Conservation (phyloP, 2,329 filamentous ascomycete species). For the Thelonectria rubi region DNA sequence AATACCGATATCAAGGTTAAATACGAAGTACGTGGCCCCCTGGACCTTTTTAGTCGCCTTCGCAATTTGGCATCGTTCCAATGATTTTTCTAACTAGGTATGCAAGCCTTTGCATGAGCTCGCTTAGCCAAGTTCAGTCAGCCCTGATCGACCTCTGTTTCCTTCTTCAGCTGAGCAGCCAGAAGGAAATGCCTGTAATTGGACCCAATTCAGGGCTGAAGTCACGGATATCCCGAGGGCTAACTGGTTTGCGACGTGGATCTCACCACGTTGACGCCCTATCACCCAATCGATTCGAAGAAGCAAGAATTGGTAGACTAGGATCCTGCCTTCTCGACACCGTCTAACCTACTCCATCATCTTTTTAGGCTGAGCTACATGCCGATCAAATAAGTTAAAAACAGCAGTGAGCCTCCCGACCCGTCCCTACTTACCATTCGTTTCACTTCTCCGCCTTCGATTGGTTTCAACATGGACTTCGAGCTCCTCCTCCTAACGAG, state of each 20-base stretch:
- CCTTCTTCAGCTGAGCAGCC: neutral
- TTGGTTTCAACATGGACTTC: conserved; percentile 71
- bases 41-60: too few species aligned
- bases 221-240: neutral
- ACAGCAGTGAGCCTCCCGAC: neutral
- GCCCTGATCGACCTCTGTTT: neutral
- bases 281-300: neutral
- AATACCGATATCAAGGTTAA: too few species aligned
- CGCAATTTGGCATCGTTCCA: too few species aligned
- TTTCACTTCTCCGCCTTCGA: neutral
- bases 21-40: too few species aligned
- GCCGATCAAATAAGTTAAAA: neutral
- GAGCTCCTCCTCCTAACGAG: conserved; percentile 69
- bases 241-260: neutral
- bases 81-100: too few species aligned
- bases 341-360: neutral
- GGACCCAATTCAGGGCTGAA: neutral
- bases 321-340: neutral
- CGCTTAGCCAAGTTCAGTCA: neutral
- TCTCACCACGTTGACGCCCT: neutral
- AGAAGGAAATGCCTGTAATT: neutral
- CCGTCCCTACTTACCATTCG: neutral
- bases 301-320: neutral
- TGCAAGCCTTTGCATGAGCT: neutral
- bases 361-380: neutral